Base-by-base conservation (phyloP, 495 filamentous ascomycete species). In the Neurospora sp. region DNA sequence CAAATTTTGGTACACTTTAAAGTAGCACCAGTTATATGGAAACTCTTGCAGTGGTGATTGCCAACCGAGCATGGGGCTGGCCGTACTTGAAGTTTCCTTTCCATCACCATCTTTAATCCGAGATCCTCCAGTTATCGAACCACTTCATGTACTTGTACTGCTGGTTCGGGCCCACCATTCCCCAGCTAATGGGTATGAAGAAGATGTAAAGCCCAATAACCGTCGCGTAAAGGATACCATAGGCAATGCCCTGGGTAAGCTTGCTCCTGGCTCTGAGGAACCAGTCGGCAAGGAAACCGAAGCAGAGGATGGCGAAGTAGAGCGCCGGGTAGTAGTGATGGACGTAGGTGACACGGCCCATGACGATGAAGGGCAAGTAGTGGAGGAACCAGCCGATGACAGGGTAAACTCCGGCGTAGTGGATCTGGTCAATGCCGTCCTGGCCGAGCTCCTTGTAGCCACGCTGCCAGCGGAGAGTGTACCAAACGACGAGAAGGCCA, bases 251-350 rank as follows among this genome's bases (percentile, higher is more conserved):
- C 81, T 89, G 87, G 44, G 90, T 76, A 66, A 78, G 84, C 80
- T 88, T 88, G 37, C 86, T 78, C 72, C 91, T 82, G 73, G 86
- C 90, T 69, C 89, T 86, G 70, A 91, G 88, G 69, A 91, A 82
- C 89, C 93, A 97, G 82, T 99, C 94, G 71, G 92, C 83, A 72
- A 94, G 87, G 85, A 99, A 99, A 69, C 96, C 96, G 70, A 93
- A 88, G 12, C 87, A 90, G 31, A 99, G 85, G 74, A 99, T 97
- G 71, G 96, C 95, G 79, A 97, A 99, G 84, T 98, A 99, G 5
- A 99, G 88, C n/a, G 96, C 96, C 9, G 96, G 96, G 82, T 98
- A 99, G 84, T 99, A 99, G 83, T 99, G 96, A 82, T 99, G 96
- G 69, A 99, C 96, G 81, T 99, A 99, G 37, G 96, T 99, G 72